A percentile compares a stretch with the other conserved stretches of the same genome.
Evolutionary conservation across 1,284 basidiomycete species (phyloP).

Genomic region (Rhodotorula glutinis): DNA sequence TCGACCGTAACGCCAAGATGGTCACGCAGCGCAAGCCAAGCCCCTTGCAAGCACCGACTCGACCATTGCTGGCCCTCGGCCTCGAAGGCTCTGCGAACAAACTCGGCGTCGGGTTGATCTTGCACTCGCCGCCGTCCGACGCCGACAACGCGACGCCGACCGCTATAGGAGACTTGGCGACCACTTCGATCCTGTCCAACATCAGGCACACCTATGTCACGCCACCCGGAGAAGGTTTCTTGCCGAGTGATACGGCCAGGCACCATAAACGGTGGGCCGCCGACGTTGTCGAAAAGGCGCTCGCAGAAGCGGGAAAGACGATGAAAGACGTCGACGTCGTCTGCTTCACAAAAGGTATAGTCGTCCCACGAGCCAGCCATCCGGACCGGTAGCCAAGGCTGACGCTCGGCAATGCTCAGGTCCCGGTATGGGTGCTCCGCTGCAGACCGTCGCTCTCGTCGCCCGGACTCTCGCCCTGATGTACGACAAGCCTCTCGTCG

Average conservation of each 20-base stretch:
- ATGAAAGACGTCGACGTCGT: slow-evolving; percentile 86
- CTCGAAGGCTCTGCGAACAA: slow-evolving; percentile 98
- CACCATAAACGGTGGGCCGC: slow-evolving; percentile 94
- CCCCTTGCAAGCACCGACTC: slow-evolving; percentile 12
- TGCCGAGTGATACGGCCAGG: slow-evolving; percentile 88
- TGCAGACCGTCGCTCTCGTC: slow-evolving; percentile 93
- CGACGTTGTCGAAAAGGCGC: slow-evolving; percentile 73
- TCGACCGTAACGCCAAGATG: slow-evolving; percentile 1
- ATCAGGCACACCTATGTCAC: slow-evolving; percentile 97
- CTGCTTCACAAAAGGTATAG: slow-evolving; percentile 88
- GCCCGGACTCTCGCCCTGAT: slow-evolving; percentile 85
- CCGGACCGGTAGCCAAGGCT: background rate
- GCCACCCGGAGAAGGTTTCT: slow-evolving; percentile 94
- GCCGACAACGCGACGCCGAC: slow-evolving; percentile 55
- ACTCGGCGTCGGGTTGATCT: slow-evolving; percentile 90
- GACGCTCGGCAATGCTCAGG: slow-evolving; percentile 55
- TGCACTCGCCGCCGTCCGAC: slow-evolving; percentile 62
- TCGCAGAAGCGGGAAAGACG: slow-evolving; percentile 66
- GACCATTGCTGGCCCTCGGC: slow-evolving; percentile 58
- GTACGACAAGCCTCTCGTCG: slow-evolving; percentile 86
- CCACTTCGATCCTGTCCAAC: slow-evolving; percentile 52
- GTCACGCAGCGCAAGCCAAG: slow-evolving; percentile 11
- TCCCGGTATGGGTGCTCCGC: slow-evolving; percentile 96
- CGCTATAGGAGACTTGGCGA: slow-evolving; percentile 55
- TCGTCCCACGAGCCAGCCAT: slow-evolving; percentile 6